Evolutionary conservation across 2,329 filamentous ascomycete species (phyloP), one percentile per base, ranked within the genome.

Genomic region (Dactylonectria macrodidyma): DNA sequence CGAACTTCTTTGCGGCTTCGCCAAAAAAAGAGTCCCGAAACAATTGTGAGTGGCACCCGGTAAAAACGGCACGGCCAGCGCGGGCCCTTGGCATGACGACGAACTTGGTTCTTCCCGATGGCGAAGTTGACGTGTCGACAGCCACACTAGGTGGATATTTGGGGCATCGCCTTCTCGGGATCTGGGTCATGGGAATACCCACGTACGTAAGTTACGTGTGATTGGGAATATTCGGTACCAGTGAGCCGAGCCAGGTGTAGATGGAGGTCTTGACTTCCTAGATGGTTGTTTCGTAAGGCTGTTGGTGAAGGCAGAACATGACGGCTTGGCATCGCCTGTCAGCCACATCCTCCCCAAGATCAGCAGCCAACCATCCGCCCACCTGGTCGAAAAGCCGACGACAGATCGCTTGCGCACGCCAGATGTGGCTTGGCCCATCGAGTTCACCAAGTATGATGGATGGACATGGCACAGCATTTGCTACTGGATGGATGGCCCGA

Each of bases 21-120:
- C 26, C 26, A 12, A 16, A 30, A 30, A 51, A 30, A 50, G 26
- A 64, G 52, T 50, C 41, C 44, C 50, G 44, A 59, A 51, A 30
- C 26, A 30, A 57, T 59, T 61, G 46, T n/a, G 41, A n/a, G 38
- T 62, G 59, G 59, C 65, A 58, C 44, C 16, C 68, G 67, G 68
- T 61, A 70, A 67, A 30, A 41, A 56, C 68, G 68, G 68, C 68
- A 70, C 67, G 68, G 63, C 38, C 57, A 59, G 46, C 19, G 36
- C 36, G 19, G 26, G 16, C 22, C 16, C 54, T 57, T 57, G 54
- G 36, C 19, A 26, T 30, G 12, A n/a, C 38, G 52, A 14, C 16
- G 26, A 30, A 30, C 26, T 30, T 26, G 11, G 52, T n/a, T 22
- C 33, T 22, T n/a, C 41, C 4, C 4, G 41, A 44, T 44, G 41